Evolutionary conservation across 306 rosid genomes (phyloP).

Genomic region (Casuarina glauca): DNA sequence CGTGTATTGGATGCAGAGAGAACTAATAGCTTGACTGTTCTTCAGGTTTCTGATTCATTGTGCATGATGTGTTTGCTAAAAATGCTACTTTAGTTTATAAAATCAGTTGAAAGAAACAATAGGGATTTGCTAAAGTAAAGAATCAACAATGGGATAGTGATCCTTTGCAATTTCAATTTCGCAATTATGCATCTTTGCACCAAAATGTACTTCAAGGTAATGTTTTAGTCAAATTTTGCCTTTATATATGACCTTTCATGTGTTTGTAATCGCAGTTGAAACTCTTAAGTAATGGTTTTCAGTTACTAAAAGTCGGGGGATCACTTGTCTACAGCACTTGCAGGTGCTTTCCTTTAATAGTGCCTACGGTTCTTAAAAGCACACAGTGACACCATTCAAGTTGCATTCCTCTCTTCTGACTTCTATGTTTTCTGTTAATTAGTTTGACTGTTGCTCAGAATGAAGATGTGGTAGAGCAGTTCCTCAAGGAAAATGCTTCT

Average conservation of each 20-base stretch:
- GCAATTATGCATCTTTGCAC: background rate
- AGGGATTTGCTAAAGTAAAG: background rate
- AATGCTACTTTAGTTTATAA: background rate
- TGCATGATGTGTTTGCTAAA: background rate
- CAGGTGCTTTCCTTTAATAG: conserved; percentile 53
- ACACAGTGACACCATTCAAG: background rate
- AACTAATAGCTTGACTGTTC: conserved; percentile 59
- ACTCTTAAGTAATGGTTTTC: conserved; percentile 83
- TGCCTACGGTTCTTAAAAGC: conserved; percentile 1
- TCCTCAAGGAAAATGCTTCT: conserved; percentile 63
- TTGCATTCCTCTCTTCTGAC: conserved; percentile 18
- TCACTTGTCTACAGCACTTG: conserved; percentile 91
- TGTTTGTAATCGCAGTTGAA: conserved; percentile 55
- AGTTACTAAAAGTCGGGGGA: conserved; percentile 77
- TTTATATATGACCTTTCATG: background rate
- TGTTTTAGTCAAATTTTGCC: background rate
- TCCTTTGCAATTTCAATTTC: background rate
- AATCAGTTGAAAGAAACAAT: background rate
- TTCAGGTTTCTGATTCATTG: conserved; percentile 61
- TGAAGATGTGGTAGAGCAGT: conserved; percentile 81
- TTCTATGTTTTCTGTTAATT: conserved; percentile 23
- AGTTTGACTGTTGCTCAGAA: conserved; percentile 89
- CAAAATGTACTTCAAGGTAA: background rate
- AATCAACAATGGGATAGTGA: background rate
- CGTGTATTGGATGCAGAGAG: conserved; percentile 88